Base-by-base conservation (phyloP, 2,329 filamentous ascomycete species). In the Monilinia laxa region DNA sequence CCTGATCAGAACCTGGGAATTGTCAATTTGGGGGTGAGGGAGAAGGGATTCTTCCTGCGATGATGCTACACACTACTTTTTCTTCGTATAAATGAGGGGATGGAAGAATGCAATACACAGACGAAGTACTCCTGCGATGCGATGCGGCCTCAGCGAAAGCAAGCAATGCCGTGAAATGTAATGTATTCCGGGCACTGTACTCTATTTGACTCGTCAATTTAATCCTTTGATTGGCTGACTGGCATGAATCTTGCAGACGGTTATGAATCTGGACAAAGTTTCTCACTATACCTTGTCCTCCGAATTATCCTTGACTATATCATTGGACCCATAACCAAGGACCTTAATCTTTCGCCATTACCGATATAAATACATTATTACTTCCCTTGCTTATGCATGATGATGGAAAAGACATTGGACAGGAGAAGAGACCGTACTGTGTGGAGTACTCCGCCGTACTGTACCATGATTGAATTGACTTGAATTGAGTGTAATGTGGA, bases 221-320 rank as follows among this genome's bases (percentile, higher is more conserved):
- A 23, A 62, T 20, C 12, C 40, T 25, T 28, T 60, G 31, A 40
- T 25, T 64, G 40, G 38, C 45, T 18, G 62, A 47, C 25, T 40
- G 51, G 23, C 49, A 56, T 64, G 7, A 64, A 64, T 64, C 49
- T 64, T 56, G 51, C 35, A 45, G 62, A 35, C 47, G 51, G 62
- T 51, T 51, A 56, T 64, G 38, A 45, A 56, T 57, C 51, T 64
- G 62, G 62, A 64, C 51, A 25, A 42, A 23, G n/a, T 51, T 47
- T 47, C 52, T 42, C 23, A 18, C 9, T 54, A 47, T 47, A 42
- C 51, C 49, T 56, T 55, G 62, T n/a, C 25, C 51, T 35, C 45
- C 45, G 20, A 60, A 31, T 25, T 23, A 55, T n/a, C 51, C 62
- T 57, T 42, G 38, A 35, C 35, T 25, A 57, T 57, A 51, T 20